A percentile compares a stretch with the other conserved stretches of the same genome.
phyloP scores from a whole-genome alignment of 805 yeast species.

The Vanderwaltozyma yarrowii region DNA sequence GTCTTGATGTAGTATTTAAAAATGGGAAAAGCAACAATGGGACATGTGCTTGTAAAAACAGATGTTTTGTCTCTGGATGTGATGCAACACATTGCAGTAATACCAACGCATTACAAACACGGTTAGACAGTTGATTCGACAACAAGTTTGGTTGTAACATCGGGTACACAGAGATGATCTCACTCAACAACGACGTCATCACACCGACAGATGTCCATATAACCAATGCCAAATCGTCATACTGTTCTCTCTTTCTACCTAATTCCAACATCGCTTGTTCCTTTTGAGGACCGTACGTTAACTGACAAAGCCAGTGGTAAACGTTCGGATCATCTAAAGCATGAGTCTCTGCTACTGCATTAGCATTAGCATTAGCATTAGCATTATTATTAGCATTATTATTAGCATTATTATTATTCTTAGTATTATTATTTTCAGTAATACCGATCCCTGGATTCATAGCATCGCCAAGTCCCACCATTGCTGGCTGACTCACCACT shows the following conservation, averaged over 20 bases:
- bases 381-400: background rate
- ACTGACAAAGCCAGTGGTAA: conserved; percentile 80
- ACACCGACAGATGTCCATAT: conserved; percentile 96
- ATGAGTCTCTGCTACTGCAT: conserved; percentile 19
- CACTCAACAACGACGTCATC: conserved; percentile 84
- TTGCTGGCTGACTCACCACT: background rate
- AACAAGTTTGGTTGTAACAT: conserved; percentile 76
- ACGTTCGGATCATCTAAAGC: conserved; percentile 72
- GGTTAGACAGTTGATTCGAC: conserved; percentile 75
- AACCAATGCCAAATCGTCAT: conserved; percentile 85
- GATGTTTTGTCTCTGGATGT: conserved; percentile 78
- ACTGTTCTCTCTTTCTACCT: conserved; percentile 90
- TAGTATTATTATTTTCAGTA: background rate
- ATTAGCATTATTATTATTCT: background rate
- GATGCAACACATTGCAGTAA: conserved; percentile 94
- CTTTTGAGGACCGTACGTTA: conserved; percentile 81
- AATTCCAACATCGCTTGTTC: conserved; percentile 88
- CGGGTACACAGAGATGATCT: conserved; percentile 85
- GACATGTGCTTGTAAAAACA: conserved; percentile 80
- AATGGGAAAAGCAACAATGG: conserved; percentile 92
- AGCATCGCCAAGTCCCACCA: background rate
- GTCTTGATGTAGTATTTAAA: conserved; percentile 81
- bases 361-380: background rate
- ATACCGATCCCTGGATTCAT: background rate
- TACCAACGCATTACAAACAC: conserved; percentile 94